Evolutionary conservation across 225 moss, liverwort and hornwort species (phyloP).

Genomic region (Lunularia cruciata): DNA sequence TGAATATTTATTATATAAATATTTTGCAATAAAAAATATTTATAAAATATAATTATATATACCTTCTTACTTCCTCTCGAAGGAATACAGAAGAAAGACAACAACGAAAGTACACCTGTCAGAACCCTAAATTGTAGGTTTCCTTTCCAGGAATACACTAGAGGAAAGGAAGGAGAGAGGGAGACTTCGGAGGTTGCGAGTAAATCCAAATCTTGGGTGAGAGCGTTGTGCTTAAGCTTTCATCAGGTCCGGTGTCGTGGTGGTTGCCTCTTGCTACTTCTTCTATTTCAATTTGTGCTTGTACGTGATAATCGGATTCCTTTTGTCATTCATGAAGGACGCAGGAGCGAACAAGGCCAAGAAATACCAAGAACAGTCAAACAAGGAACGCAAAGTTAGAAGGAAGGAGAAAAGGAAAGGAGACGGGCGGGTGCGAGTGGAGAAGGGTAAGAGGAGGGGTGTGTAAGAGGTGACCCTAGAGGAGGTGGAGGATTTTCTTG

Average conservation of each 20-base stretch:
- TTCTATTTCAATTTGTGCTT: too few species aligned
- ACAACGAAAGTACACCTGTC: neutral
- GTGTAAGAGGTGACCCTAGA: constrained; percentile 5
- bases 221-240: neutral
- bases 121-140: constrained; percentile 6
- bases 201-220: neutral
- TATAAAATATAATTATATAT: too few species aligned
- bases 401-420: neutral
- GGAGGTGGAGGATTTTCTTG: neutral
- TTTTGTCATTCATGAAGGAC: neutral
- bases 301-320: neutral
- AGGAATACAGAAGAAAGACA: neutral
- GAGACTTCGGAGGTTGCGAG: constrained; percentile 8
- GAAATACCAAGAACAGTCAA: neutral
- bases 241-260: constrained; percentile 1
- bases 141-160: neutral
- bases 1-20: too few species aligned
- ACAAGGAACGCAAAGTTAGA: neutral
- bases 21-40: too few species aligned
- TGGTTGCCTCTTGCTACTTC: neutral
- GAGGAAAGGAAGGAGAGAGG: neutral
- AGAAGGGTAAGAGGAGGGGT: neutral
- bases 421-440: constrained; percentile 6
- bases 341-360: neutral
- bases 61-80: neutral